Evolutionary conservation across 2,329 filamentous ascomycete genomes (phyloP).

Genomic region (Penicillium rolfsii): DNA sequence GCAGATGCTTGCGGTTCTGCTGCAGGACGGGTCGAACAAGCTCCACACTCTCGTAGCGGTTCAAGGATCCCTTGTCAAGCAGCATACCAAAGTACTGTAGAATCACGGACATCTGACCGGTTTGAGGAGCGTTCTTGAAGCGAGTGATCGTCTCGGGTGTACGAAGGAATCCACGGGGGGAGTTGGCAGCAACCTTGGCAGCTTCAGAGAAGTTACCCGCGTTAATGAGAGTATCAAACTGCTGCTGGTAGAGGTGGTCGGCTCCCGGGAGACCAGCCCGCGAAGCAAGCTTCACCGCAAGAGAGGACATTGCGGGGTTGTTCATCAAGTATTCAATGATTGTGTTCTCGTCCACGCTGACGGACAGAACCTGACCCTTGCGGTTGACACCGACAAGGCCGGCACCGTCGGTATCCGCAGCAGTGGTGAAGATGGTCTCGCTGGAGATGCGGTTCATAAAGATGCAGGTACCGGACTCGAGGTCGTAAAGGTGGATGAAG

Average conservation of each 20-base stretch:
- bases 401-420: slow-evolving; percentile 77
- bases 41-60: slow-evolving; percentile 92
- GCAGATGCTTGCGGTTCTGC: slow-evolving; percentile 90
- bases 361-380: slow-evolving; percentile 93
- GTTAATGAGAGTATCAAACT: slow-evolving; percentile 85
- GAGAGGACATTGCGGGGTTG: slow-evolving; percentile 89
- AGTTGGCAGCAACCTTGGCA: slow-evolving; percentile 95
- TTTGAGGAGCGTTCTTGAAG: slow-evolving; percentile 84
- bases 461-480: slow-evolving; percentile 92
- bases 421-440: slow-evolving; percentile 97
- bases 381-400: slow-evolving; percentile 96
- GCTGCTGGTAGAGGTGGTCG: slow-evolving; percentile 87
- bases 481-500: slow-evolving; percentile 97
- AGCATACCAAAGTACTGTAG: slow-evolving; percentile 98
- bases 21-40: slow-evolving; percentile 88
- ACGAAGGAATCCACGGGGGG: slow-evolving; percentile 90
- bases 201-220: slow-evolving; percentile 82
- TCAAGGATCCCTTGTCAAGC: slow-evolving; percentile 90
- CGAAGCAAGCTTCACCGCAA: slow-evolving; percentile 95
- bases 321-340: slow-evolving; percentile 94
- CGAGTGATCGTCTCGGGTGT: slow-evolving; percentile 94
- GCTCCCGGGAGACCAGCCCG: slow-evolving; percentile 91
- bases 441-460: slow-evolving; percentile 99
- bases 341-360: slow-evolving; percentile 87
- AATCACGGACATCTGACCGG: slow-evolving; percentile 78